Evolutionary conservation across 116 monocot species (phyloP).

Genomic region (Trichopus zeylanicus): DNA sequence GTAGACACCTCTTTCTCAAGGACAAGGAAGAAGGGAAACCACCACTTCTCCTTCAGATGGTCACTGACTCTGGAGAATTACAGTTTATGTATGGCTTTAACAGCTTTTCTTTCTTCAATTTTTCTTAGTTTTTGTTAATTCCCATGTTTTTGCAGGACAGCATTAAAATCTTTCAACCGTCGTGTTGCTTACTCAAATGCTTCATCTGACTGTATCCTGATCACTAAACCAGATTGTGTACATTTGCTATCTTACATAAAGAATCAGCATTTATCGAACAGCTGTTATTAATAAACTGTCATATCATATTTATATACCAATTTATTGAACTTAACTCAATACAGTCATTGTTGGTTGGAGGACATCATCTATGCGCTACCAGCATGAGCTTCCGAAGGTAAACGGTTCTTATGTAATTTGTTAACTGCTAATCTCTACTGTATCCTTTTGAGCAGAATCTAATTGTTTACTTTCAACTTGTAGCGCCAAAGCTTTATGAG

Average conservation of each 20-base stretch:
- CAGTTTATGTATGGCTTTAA: constrained; percentile 44
- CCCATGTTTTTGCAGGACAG: constrained; percentile 42
- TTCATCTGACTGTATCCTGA: constrained; percentile 56
- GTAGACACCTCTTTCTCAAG: constrained; percentile 62
- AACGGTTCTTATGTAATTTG: not conserved
- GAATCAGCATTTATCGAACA: too few species aligned
- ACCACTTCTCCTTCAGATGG: constrained; percentile 70
- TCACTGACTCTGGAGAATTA: constrained; percentile 42
- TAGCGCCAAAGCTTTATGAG: constrained; percentile 45
- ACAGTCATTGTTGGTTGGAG: constrained; percentile 66
- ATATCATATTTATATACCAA: too few species aligned
- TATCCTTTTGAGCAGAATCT: too few species aligned
- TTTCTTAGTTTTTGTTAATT: not conserved
- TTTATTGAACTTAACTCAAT: constrained; percentile 25
- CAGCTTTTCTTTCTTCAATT: not conserved
- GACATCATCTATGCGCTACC: constrained; percentile 56
- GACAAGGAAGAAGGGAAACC: constrained; percentile 41
- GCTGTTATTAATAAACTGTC: too few species aligned
- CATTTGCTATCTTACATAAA: too few species aligned
- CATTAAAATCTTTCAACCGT: constrained; percentile 43
- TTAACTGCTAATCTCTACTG: constrained; percentile 7
- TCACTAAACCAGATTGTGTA: not conserved
- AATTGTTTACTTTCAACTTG: constrained; percentile 1
- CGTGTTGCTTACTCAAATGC: constrained; percentile 61
- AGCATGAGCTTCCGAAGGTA: constrained; percentile 68